Base-by-base conservation (phyloP, 805 yeast species). In the Starmerella apicola region DNA sequence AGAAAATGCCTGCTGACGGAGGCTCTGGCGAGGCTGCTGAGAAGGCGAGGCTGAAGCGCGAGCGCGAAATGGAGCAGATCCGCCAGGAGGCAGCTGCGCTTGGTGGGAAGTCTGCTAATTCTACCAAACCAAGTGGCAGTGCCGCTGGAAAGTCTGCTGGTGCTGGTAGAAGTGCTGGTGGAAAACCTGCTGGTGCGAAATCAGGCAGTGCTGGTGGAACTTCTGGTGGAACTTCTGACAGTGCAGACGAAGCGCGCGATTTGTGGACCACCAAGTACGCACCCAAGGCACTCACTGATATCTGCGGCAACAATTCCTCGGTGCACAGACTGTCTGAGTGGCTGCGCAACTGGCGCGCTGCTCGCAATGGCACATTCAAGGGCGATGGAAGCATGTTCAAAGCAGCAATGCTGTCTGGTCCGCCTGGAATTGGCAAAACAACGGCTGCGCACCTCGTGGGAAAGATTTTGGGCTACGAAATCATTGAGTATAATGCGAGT, bases 231-330 rank as follows among this genome's bases (percentile, higher is more conserved):
- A 24, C 27, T 24, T 7, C n/a, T 7, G 12, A 9, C 12, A 24
- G 27, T 23, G 36, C 29, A 3, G 36, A 24, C 2, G 37, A 25
- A 9, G 27, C 43, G 3, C n/a, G n/a, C n/a, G 78, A 78, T 51
- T 63, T 91, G 42, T 91, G 98, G 98, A 91, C 99, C 0, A 79
- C 74, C 3, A 84, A 76, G 57, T 83, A 91, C 59, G 97, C 97
- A 0, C 99, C 99, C 8, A 70, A 74, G 1, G 67, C 67, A 27
- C 44, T 80, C 34, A 64, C 66, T 29, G 95, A 88, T 49, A 73
- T 91, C 20, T 86, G 96, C 62, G 99, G 99, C 45, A 86, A 86
- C 58, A 84, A 82, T 58, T 74, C 81, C 3, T 73, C 74, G 41
- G 78, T 91, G 12, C 63, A 65, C 17, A 74, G 74, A 53, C 64